Percentiles rank a stretch among this genome's conserved stretches.
These are phyloP conservation scores for Diaporthe caulivora DNA, from an alignment of 2,329 filamentous ascomycete species.

Conservation along the genomic window DNA sequence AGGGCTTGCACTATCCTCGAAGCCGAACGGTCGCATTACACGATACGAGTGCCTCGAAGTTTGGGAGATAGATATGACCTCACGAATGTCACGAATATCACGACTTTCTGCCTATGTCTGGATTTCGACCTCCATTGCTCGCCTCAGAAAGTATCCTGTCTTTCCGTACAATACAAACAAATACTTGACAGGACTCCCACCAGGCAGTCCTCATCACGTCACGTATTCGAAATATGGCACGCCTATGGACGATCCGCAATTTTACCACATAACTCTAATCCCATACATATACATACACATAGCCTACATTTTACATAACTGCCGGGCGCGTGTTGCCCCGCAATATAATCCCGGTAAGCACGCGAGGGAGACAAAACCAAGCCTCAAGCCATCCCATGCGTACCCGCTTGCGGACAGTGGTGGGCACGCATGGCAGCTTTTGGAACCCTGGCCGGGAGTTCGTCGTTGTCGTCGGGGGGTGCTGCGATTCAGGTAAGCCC, in stretches of 20 bases:
- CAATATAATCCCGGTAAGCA: background rate
- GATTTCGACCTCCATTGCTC: background rate
- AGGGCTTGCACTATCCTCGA: no score
- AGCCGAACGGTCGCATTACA: background rate
- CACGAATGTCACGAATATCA: background rate
- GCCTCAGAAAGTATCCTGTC: background rate
- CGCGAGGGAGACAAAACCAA: background rate
- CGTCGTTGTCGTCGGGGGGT: background rate
- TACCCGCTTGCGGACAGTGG: constrained; percentile 1
- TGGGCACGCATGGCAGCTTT: background rate
- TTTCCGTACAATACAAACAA: background rate
- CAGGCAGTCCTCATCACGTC: background rate
- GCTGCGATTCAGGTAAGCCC: constrained; percentile 2
- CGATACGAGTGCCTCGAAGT: background rate
- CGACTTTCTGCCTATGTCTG: background rate
- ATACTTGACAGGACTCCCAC: background rate
- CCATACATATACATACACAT: background rate
- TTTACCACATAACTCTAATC: constrained; percentile 15
- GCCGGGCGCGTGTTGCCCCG: background rate
- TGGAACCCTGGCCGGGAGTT: background rate
- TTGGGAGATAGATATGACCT: background rate
- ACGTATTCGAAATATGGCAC: background rate
- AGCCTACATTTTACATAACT: background rate
- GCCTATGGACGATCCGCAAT: constrained; percentile 5
- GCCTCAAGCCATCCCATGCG: background rate